phyloP scores from a whole-genome alignment of 129 eudicot species.

The sunflower (Helianthus annuus) region HanXRQr2.0-SUNRISE NC_035433.2:77918989-77919488 shows the following conservation, averaged over 20 bases:
- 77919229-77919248: constrained; percentile 34
- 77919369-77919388: constrained; percentile 10
- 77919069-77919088: constrained; percentile 28
- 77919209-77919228: constrained; percentile 32
- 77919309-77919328: constrained; percentile 17
- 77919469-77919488: constrained; percentile 11
- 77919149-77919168: constrained; percentile 41
- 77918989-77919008: constrained; percentile 41
- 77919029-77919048: constrained; percentile 40
- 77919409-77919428: neutral
- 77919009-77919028: constrained; percentile 37
- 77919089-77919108: constrained; percentile 27
- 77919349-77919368: constrained; percentile 31
- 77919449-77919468: neutral
- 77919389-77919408: constrained; percentile 19
- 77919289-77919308: constrained; percentile 53
- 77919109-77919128: constrained; percentile 32
- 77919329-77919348: constrained; percentile 18
- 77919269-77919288: constrained; percentile 44
- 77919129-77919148: constrained; percentile 34
- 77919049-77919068: constrained; percentile 33
- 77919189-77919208: constrained; percentile 40
- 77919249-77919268: constrained; percentile 35
- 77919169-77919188: constrained; percentile 26
- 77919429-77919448: no score